Conservation (phyloP, 31 red algal species). For the Asparagopsis taxiformis region DNA sequence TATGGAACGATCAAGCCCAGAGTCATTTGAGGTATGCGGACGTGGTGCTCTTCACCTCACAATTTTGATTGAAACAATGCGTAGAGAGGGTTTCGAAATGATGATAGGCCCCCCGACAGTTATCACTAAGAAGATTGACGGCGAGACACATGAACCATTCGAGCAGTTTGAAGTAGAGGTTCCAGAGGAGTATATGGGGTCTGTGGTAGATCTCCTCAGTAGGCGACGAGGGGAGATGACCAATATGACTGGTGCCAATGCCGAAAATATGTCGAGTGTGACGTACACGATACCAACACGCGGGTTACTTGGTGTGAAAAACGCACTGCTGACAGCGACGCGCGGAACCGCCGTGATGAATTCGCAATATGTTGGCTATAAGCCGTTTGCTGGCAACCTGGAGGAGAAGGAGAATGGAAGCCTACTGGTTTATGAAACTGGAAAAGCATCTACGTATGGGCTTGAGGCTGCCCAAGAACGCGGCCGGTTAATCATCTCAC, state of each 20-base stretch:
- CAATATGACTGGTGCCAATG: slow-evolving; percentile 71
- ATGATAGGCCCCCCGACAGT: slow-evolving; percentile 91
- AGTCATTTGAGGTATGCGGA: slow-evolving; percentile 80
- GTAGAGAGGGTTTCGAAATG: slow-evolving; percentile 95
- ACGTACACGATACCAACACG: slow-evolving; percentile 89
- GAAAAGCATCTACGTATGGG: slow-evolving; percentile 79
- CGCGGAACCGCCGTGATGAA: slow-evolving; percentile 91
- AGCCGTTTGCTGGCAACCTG: slow-evolving; percentile 83
- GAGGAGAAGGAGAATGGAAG: slow-evolving; percentile 83
- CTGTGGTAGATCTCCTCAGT: slow-evolving; percentile 84
- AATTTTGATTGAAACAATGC: slow-evolving; percentile 96
- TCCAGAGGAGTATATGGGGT: slow-evolving; percentile 92
- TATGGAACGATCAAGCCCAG: slow-evolving; percentile 56
- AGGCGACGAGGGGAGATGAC: slow-evolving; percentile 95
- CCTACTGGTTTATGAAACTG: slow-evolving; percentile 81
- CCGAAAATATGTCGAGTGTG: slow-evolving; percentile 71
- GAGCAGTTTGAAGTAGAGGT: slow-evolving; percentile 91
- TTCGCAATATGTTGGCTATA: slow-evolving; percentile 79
- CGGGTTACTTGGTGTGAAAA: slow-evolving; percentile 91
- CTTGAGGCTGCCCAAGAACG: slow-evolving; percentile 89
- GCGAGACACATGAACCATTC: slow-evolving; percentile 78
- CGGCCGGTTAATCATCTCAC: slow-evolving; percentile 69
- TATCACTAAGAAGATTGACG: slow-evolving; percentile 79
- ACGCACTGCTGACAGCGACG: slow-evolving; percentile 88
- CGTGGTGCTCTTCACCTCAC: slow-evolving; percentile 94